These are phyloP conservation scores for Aspergillus versicolor DNA, from an alignment of 2,329 filamentous ascomycete species.

Conservation along the genomic window DNA sequence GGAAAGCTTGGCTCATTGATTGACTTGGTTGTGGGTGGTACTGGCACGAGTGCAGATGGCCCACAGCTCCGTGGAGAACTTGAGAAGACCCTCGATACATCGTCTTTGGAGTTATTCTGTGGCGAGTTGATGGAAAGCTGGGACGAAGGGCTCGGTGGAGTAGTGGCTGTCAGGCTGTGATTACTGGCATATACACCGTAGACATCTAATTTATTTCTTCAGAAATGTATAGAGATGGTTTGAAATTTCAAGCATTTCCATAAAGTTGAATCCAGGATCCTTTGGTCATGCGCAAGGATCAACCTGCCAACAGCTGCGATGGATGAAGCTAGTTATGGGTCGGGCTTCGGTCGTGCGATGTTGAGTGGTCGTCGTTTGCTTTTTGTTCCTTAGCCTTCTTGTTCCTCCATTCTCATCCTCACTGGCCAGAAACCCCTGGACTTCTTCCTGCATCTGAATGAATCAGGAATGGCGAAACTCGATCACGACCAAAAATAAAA, in stretches of 20 bases:
- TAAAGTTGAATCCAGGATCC: neutral
- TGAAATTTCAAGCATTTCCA: neutral
- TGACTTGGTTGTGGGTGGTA: slow-evolving; percentile 35
- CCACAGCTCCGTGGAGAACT: slow-evolving; percentile 31
- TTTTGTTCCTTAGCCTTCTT: neutral
- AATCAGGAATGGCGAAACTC: neutral
- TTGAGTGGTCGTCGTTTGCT: neutral
- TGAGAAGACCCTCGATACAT: slow-evolving; percentile 36
- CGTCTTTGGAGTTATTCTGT: slow-evolving; percentile 43
- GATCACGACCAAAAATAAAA: neutral
- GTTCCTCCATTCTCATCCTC: neutral
- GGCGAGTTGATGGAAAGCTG: slow-evolving; percentile 49
- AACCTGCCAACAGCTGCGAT: neutral
- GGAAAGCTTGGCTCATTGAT: slow-evolving; percentile 44
- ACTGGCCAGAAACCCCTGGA: neutral
- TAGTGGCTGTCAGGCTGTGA: slow-evolving; percentile 34
- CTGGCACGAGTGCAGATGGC: slow-evolving; percentile 21
- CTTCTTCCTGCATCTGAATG: neutral
- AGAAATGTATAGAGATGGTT: neutral
- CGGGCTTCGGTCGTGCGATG: no score
- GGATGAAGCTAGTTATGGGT: neutral
- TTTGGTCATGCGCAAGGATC: neutral
- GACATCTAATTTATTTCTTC: neutral
- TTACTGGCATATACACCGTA: neutral
- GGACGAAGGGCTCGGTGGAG: slow-evolving; percentile 46